Conservation (phyloP, 805 yeast species). For the Candida endomychidarum region DNA sequence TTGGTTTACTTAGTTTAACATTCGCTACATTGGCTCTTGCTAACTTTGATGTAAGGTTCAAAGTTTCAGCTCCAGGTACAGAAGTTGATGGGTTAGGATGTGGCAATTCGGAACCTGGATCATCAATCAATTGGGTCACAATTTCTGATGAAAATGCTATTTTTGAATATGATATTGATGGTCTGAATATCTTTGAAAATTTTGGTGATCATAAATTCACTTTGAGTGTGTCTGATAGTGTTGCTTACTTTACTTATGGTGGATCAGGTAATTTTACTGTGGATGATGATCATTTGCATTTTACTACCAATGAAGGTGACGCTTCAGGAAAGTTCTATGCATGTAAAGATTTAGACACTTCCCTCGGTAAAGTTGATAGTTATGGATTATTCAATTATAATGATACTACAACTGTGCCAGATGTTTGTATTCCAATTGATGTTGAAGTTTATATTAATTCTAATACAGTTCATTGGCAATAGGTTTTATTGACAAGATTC, state of each 20-base stretch:
- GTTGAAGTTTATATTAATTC: neutral
- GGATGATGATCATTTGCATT: neutral
- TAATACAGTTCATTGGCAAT: constrained; percentile 2
- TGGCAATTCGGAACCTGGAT: neutral
- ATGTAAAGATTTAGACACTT: neutral
- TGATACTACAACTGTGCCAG: neutral
- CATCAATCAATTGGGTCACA: neutral
- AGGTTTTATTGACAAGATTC: neutral
- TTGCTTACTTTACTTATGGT: neutral
- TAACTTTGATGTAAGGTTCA: neutral
- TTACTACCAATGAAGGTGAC: neutral
- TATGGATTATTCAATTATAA: constrained; percentile 1
- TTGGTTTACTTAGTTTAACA: too few relatives aligned
- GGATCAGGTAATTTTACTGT: neutral
- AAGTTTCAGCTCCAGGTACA: neutral
- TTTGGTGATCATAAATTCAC: neutral
- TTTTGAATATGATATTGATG: neutral
- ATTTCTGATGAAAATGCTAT: neutral
- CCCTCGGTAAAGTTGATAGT: neutral
- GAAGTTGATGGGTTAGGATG: constrained; percentile 2
- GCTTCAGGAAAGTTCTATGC: neutral
- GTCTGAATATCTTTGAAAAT: too few relatives aligned
- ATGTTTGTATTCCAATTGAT: neutral
- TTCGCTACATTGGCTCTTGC: neutral
- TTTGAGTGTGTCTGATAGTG: neutral